These are phyloP conservation scores for Gloeopeniophorella convolvens DNA, from an alignment of 768 basidiomycete species.

Conservation along the genomic window DNA sequence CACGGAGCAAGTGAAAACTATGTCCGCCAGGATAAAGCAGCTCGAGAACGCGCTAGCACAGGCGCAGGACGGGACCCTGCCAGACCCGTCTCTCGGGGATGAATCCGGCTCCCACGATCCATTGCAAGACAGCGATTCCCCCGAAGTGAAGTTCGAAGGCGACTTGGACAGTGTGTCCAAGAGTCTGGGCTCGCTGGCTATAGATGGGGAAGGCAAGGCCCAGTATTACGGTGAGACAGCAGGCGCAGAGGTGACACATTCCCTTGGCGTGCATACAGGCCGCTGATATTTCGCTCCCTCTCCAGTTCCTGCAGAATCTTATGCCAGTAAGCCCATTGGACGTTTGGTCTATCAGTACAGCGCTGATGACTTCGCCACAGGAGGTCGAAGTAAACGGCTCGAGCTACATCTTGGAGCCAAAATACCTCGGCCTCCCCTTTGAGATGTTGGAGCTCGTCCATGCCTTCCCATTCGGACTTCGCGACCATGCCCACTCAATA, in stretches of 20 bases:
- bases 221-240: constrained; percentile 46
- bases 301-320: constrained; percentile 24
- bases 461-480: constrained; percentile 45
- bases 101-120: not conserved
- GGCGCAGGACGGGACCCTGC: constrained; percentile 22
- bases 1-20: constrained; percentile 39
- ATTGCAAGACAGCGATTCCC: constrained; percentile 1
- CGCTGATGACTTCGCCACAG: not conserved
- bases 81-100: constrained; percentile 20
- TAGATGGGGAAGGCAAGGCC: constrained; percentile 42
- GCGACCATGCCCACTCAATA: constrained; percentile 34
- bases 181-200: constrained; percentile 42
- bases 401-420: constrained; percentile 18
- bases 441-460: constrained; percentile 41
- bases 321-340: constrained; percentile 7
- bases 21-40: constrained; percentile 38
- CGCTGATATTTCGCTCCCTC: not conserved
- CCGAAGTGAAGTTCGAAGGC: constrained; percentile 15
- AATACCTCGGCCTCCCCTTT: constrained; percentile 32
- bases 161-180: constrained; percentile 30
- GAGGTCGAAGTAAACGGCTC: constrained; percentile 1
- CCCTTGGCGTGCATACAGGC: not conserved
- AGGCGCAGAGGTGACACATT: constrained; percentile 38
- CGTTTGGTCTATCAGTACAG: not conserved
- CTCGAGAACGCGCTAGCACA: constrained; percentile 38